Conservation (phyloP, 441 rosid species). For the Viola pubescens region DNA sequence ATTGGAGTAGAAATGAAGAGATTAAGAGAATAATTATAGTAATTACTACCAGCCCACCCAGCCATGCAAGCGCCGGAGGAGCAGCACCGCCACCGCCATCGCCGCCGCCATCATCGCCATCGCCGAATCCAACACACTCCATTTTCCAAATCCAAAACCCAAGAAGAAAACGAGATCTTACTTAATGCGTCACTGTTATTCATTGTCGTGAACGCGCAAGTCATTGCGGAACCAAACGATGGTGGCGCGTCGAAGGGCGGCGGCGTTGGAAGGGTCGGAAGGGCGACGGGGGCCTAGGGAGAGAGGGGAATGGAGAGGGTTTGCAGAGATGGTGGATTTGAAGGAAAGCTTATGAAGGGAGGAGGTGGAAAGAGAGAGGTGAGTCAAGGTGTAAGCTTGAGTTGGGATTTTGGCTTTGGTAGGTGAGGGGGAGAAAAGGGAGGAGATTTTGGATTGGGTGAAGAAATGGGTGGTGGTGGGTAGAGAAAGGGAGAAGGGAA, state of each 20-base stretch:
- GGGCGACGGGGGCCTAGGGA: constrained; percentile 75
- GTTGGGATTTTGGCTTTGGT: constrained; percentile 56
- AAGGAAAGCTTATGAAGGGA: constrained; percentile 43
- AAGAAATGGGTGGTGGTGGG: constrained; percentile 41
- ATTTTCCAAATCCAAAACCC: too few relatives aligned
- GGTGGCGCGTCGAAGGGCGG: constrained; percentile 73
- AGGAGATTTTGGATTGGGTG: constrained; percentile 31
- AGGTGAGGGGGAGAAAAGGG: constrained; percentile 36
- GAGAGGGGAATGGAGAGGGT: constrained; percentile 66
- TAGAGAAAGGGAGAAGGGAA: constrained; percentile 41
- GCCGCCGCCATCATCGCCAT: too few relatives aligned
- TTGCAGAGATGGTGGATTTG: constrained; percentile 67
- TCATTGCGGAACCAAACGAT: constrained; percentile 94
- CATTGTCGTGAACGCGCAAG: constrained; percentile 83
- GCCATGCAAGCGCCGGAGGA: too few relatives aligned
- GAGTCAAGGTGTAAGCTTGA: constrained; percentile 54
- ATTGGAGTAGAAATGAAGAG: constrained; percentile 1
- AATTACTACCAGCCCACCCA: too few relatives aligned
- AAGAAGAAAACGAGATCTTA: too few relatives aligned
- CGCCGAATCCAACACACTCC: too few relatives aligned
- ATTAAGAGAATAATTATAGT: constrained; percentile 5
- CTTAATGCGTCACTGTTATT: too few relatives aligned
- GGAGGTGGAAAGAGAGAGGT: constrained; percentile 34
- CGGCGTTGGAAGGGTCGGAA: constrained; percentile 68
- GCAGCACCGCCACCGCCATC: too few relatives aligned